A percentile compares a stretch with the other conserved stretches of the same genome.
Conservation (phyloP, 768 basidiomycete genomes). For the Holtermannia corniformis region DNA sequence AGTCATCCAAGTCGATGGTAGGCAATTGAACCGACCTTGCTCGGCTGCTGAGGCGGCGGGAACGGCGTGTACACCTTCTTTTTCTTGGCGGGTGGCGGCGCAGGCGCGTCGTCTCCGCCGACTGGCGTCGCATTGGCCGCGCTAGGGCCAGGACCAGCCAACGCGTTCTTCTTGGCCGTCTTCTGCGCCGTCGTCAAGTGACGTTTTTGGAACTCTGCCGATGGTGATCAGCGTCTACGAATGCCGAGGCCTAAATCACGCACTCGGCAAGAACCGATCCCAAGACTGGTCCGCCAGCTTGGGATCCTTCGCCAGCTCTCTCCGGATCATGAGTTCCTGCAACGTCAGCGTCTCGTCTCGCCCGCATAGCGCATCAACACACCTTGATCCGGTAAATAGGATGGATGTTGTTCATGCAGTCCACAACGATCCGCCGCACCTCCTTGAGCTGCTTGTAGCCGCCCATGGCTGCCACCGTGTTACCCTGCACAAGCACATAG, state of each 20-base stretch:
- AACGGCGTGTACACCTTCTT: conserved; percentile 98
- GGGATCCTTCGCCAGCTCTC: conserved; percentile 95
- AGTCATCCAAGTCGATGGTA: no score
- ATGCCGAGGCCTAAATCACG: no score
- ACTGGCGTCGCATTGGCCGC: conserved; percentile 61
- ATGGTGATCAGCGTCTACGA: not conserved
- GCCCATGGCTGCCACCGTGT: conserved; percentile 96
- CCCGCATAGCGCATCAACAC: not conserved
- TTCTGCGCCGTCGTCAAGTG: conserved; percentile 92
- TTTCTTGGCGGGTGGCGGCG: conserved; percentile 44
- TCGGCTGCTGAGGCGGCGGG: conserved; percentile 85
- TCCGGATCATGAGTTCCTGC: conserved; percentile 95
- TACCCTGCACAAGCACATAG: conserved; percentile 96
- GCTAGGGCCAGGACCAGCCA: conserved; percentile 52
- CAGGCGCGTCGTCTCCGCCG: conserved; percentile 39
- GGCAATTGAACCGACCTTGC: conserved; percentile 67
- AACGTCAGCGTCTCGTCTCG: not conserved
- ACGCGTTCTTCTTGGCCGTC: conserved; percentile 80
- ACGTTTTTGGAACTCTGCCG: conserved; percentile 68
- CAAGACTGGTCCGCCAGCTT: conserved; percentile 87
- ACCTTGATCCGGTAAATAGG: conserved; percentile 99
- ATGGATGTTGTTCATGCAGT: conserved; percentile 99
- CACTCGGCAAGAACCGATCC: conserved; percentile 87
- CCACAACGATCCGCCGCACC: conserved; percentile 87
- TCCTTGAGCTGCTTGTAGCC: conserved; percentile 91